Evolutionary conservation across 2,329 filamentous ascomycete species (phyloP).

Genomic region (Fusarium sp.): DNA sequence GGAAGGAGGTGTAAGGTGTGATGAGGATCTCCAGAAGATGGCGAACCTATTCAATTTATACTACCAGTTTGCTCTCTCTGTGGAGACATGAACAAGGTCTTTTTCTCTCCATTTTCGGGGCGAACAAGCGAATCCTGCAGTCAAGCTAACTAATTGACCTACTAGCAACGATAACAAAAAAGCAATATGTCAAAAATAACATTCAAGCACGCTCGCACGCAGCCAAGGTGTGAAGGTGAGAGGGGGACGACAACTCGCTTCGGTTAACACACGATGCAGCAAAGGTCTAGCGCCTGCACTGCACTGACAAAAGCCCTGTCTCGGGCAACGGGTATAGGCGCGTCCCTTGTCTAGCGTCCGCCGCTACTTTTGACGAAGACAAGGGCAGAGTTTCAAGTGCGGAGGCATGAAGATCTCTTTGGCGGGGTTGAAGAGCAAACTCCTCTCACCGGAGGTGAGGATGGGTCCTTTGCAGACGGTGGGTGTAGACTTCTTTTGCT

Average conservation of each 20-base stretch:
- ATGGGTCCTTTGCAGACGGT: background rate
- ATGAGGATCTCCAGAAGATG: background rate
- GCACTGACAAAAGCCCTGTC: background rate
- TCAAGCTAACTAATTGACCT: background rate
- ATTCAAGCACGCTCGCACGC: background rate
- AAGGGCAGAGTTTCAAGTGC: constrained; percentile 6
- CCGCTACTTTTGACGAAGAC: background rate
- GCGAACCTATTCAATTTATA: background rate
- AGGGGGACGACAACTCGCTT: background rate
- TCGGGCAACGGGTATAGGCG: background rate
- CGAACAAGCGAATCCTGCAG: constrained; percentile 3
- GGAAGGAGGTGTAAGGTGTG: background rate
- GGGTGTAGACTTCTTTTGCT: background rate
- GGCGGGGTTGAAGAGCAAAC: background rate
- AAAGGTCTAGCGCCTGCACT: background rate
- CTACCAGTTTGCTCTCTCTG: background rate
- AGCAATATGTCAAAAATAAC: background rate
- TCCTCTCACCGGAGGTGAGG: background rate
- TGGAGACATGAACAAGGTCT: background rate
- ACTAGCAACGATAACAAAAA: background rate
- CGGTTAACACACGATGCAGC: background rate
- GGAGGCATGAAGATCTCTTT: background rate
- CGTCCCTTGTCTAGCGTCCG: background rate
- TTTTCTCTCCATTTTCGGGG: background rate
- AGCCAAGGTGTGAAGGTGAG: background rate